Base-by-base conservation (phyloP, 768 basidiomycete species). In the Brasilioporus rufonigricans region DNA sequence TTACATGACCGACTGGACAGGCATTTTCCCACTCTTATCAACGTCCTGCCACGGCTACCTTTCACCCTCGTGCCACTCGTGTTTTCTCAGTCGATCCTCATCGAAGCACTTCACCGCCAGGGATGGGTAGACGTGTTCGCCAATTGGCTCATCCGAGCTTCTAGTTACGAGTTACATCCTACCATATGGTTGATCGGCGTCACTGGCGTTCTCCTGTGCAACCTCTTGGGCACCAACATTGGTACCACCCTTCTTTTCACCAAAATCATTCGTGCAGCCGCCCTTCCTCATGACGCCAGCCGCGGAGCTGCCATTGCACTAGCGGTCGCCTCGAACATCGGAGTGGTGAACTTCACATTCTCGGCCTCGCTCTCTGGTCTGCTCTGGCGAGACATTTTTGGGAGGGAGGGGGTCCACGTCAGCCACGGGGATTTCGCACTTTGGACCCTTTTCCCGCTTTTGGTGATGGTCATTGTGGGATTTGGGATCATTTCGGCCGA, bases 291-390 rank as follows among this genome's bases (percentile, higher is more conserved):
- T 48, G 70, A 80, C 4, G 68, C 74, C 19, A 48, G 60, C 7
- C 77, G 80, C 21, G 85, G 80, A 1, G 86, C 84, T 1, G 84
- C 80, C 1, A 80, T 85, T n/a, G n/a, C n/a, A n/a, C n/a, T n/a
- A n/a, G n/a, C n/a, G n/a, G n/a, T n/a, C n/a, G n/a, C n/a, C n/a
- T 88, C 85, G 52, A 97, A 97, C 70, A 87, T 92, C 32, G 95
- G 95, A 13, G 95, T 95, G 1, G 88, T 95, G 60, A 89, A 86
- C 57, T 87, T 91, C 66, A 90, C 91, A 10, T 95, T 94, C 65
- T 87, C 87, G 6, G 91, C 91, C 1, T 91, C 89, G 51, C 80
- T 97, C 16, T 93, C 93, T 0, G 94, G 94, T 0, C 73, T 98
- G 40, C 76, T 97, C 16, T 98, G 95, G 94, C 73, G 77, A 21